These are phyloP conservation scores for Elsinoe necatrix DNA, from an alignment of 2,329 filamentous ascomycete genomes.

Conservation along the genomic window DNA sequence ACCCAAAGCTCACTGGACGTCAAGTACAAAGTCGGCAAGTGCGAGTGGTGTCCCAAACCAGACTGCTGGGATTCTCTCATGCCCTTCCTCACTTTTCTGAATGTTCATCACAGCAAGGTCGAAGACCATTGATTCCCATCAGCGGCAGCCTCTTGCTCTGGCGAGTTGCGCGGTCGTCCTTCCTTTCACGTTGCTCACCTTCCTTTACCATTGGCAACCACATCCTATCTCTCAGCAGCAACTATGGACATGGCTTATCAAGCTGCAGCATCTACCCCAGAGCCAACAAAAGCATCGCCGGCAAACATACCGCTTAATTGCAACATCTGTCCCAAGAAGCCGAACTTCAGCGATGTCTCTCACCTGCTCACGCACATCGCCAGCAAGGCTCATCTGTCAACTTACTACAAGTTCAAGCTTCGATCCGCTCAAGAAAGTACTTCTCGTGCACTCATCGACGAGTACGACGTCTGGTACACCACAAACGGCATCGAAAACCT, in stretches of 20 bases:
- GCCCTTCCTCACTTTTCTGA: slow-evolving; percentile 8
- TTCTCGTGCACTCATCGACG: slow-evolving; percentile 54
- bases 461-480: slow-evolving; percentile 72
- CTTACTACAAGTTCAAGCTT: slow-evolving; percentile 74
- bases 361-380: slow-evolving; percentile 87
- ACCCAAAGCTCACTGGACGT: neutral
- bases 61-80: slow-evolving; percentile 9
- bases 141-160: neutral
- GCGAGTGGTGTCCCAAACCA: neutral
- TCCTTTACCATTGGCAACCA: neutral
- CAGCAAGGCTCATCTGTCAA: slow-evolving; percentile 83
- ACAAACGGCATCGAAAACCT: slow-evolving; percentile 61
- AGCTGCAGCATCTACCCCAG: neutral
- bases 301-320: slow-evolving; percentile 61
- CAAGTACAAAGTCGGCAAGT: neutral
- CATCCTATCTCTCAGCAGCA: neutral
- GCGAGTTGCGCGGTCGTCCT: neutral
- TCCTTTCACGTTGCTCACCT: neutral
- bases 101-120: slow-evolving; percentile 1
- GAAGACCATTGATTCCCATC: slow-evolving; percentile 10
- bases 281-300: slow-evolving; percentile 7
- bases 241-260: slow-evolving; percentile 2
- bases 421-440: slow-evolving; percentile 53
- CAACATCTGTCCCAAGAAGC: slow-evolving; percentile 71
- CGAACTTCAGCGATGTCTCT: slow-evolving; percentile 79